Base-by-base conservation (phyloP, 352 stramenopile species). In the Globisporangium cederbergense region DNA sequence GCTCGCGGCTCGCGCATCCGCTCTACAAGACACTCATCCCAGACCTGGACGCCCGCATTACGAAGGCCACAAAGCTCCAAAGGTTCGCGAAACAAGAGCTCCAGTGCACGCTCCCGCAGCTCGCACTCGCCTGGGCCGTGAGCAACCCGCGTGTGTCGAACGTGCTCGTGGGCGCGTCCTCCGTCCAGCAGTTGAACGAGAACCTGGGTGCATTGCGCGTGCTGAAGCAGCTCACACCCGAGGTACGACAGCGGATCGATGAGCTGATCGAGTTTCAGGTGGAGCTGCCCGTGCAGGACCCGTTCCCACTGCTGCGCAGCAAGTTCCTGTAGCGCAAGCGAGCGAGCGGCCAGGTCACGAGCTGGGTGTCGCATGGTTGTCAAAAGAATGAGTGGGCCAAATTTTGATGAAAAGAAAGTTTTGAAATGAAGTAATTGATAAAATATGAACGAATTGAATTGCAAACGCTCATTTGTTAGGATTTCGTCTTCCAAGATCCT, bases 201-300 rank as follows among this genome's bases (percentile, higher is more conserved):
- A 90, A 90, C 62, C 16, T 88, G 25, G 67, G 72, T n/a, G 73
- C 77, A 13, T 40, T 87, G 32, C 53, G 65, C 2, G 45, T 88
- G 6, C 16, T 81, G 9, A 18, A 22, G 18, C 77, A 81, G 65
- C 18, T 90, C 18, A 89, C 80, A 0, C 64, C 72, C 0, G 68
- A 82, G 16, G 45, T 86, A 56, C 34, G 34, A 40, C 34, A 40
- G 34, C 34, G 11, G 34, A 40, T 40, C 34, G 34, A 40, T 8
- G 34, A 11, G 34, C 8, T 40, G 8, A 40, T 40, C 34, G 34
- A 40, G 34, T 40, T 13, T 40, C 8, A 3, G 34, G 34, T 40
- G 2, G 34, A 40, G 34, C 34, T 40, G 7, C 34, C 34, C 8
- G 34, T 40, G 34, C 34, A 40, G 34, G 34, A 40, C 34, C 7